A percentile compares a stretch with the other conserved stretches of the same genome.
These are phyloP conservation scores for Populus hybrid DNA, from an alignment of 441 rosid species.

Conservation along the genomic window DNA sequence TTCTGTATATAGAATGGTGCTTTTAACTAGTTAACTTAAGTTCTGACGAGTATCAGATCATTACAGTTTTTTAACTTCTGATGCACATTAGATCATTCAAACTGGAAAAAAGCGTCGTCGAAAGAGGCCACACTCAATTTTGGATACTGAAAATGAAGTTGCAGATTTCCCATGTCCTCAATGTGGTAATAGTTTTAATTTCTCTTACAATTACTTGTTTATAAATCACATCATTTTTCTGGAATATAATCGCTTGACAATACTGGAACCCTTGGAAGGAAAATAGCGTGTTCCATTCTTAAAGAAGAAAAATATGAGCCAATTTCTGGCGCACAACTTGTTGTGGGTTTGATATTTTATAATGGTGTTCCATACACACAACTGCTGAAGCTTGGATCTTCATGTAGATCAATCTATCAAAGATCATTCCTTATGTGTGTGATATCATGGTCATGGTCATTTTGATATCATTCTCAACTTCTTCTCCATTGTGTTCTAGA, in stretches of 20 bases:
- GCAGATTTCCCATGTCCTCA: conserved; percentile 64
- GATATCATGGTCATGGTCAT: too few relatives aligned
- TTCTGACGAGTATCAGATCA: too few relatives aligned
- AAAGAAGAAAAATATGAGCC: too few relatives aligned
- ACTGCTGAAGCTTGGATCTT: too few relatives aligned
- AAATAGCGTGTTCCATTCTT: neutral
- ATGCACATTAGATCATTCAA: conserved; percentile 53
- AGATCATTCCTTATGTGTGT: too few relatives aligned
- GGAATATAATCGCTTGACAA: neutral
- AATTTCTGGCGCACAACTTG: too few relatives aligned
- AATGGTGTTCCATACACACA: too few relatives aligned
- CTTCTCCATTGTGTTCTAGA: too few relatives aligned
- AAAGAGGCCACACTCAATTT: conserved; percentile 36
- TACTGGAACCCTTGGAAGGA: neutral
- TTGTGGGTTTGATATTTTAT: too few relatives aligned
- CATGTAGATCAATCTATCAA: too few relatives aligned
- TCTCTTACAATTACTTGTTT: conserved; percentile 5
- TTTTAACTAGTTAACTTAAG: neutral
- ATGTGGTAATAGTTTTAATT: conserved; percentile 54
- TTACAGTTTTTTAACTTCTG: conserved; percentile 7
- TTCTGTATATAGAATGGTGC: neutral
- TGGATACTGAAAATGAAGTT: conserved; percentile 43
- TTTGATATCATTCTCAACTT: too few relatives aligned
- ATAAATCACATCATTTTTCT: neutral
- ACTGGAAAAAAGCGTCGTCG: conserved; percentile 40